Base-by-base conservation (phyloP, 768 basidiomycete genomes). In the Asterophora lycoperdoides region DNA sequence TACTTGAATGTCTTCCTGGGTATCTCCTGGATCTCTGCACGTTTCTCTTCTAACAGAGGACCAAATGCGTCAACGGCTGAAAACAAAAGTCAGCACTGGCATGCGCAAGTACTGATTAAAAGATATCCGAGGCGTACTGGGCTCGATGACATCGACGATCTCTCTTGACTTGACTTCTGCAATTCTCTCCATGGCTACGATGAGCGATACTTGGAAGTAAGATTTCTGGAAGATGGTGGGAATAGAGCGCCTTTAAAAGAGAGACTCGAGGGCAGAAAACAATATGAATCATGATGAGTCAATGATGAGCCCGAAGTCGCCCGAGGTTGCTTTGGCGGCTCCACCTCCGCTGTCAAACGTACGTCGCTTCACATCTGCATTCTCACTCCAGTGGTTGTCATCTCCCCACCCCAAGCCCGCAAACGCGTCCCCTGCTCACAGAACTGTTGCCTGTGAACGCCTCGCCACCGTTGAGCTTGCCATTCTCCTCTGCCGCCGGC, bases 1-100 rank as follows among this genome's bases (percentile, higher is more conserved):
- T 80, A 86, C 43, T 73, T 64, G 66, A 84, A 83, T 1, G 80
- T 79, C 57, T 72, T 76, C 39, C 68, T 64, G 2, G 78, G 68
- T n/a, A 77, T 68, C 41, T 67, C 64, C 14, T 69, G 56, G 33
- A 86, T 85, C 7, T 71, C 63, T 2, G 60, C 58, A 7, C 72
- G 73, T 9, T 72, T 75, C 17, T 69, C 63, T 51, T 79, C 74
- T 8, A 85, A 62, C 8, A 81, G 51, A 1, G 78, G 80, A 2
- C 46, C 4, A 44, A 55, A 55, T 6, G 43, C 40, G 10, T n/a
- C 11, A 2, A 49, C 3, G 1, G 50, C 54, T 55, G 29, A 34
- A 4, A 3, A 20, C 30, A 11, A 32, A 13, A 7, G 36, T 35
- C 18, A 40, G 32, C 14, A 19, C 14, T 9, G 23, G 36, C 18